Evolutionary conservation across 805 yeast genomes (phyloP), one percentile per base, ranked within the genome.

Genomic region (Zygoascus biomembranicola): DNA sequence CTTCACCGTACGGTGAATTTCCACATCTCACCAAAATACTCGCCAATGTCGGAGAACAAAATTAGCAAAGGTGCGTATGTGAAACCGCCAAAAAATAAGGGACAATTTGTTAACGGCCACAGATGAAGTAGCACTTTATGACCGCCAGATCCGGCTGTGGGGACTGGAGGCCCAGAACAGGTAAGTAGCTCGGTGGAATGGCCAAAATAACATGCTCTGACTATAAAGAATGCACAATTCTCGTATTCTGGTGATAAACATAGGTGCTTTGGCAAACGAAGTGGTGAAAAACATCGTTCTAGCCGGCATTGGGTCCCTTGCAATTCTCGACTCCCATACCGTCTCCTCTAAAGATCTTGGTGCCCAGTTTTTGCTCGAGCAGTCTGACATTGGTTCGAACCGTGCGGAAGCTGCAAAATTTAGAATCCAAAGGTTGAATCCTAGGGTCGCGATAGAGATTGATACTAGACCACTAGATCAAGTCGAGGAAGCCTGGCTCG

Each of bases 91-190:
- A n/a, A n/a, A n/a, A n/a, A n/a, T n/a, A n/a, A n/a, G n/a, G n/a
- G n/a, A 35, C 16, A 35, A 35, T 35, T 35, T 13, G 39, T 4
- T 35, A 35, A 13, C 16, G 4, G 39, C 39, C 28, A 9, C 19
- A 69, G 97, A 90, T 62, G 97, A 90, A 65, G 81, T 90, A 54
- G 96, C 95, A 1, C 76, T 92, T 20, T 92, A 92, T 65, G 99
- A 92, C 69, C 79, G 99, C 55, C 99, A 92, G 69, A 90, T 92
- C 58, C 73, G 99, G 57, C 75, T 92, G 19, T 92, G 99, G 99
- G 99, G 99, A 1, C 74, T 94, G 65, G 95, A 87, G 32, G 95
- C 97, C 2, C 99, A 92, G 67, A 76, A 80, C 43, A 53, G 59
- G 60, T 57, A 49, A 19, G 60, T 50, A 5, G 11, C n/a, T 2